Percentiles rank a stretch among this genome's conserved stretches.
These are phyloP conservation scores for Macrophomina pseudophaseolina DNA, from an alignment of 2,329 filamentous ascomycete species.

Conservation along the genomic window DNA sequence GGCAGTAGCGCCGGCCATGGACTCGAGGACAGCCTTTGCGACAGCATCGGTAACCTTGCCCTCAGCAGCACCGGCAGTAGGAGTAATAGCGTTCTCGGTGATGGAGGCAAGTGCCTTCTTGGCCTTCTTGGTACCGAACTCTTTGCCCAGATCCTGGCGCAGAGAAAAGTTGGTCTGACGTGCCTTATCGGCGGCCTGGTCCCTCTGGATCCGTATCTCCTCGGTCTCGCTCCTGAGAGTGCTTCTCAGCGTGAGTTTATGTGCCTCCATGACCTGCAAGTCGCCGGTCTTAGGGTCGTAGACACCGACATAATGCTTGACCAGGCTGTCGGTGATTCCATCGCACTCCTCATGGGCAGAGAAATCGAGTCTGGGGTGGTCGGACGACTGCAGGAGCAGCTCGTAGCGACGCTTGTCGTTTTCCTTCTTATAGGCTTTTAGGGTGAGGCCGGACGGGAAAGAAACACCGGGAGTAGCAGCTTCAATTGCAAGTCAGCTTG, in stretches of 20 bases:
- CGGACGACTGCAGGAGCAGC: conserved; percentile 64
- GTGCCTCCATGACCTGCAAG: conserved; percentile 59
- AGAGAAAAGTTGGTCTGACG: conserved; percentile 33
- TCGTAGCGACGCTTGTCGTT: conserved; percentile 47
- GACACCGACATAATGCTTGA: conserved; percentile 66
- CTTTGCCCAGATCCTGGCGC: conserved; percentile 65
- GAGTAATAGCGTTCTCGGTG: conserved; percentile 72
- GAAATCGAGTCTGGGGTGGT: conserved; percentile 66
- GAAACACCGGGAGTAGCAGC: conserved; percentile 51
- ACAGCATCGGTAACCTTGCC: conserved; percentile 36
- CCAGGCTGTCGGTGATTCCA: conserved; percentile 52
- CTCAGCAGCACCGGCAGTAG: conserved; percentile 34
- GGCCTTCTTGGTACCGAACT: conserved; percentile 85
- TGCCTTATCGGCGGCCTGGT: conserved; percentile 33
- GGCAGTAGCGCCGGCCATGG: conserved; percentile 65
- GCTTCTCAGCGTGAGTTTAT: conserved; percentile 61
- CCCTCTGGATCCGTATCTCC: conserved; percentile 44
- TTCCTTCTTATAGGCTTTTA: conserved; percentile 56
- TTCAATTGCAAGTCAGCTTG: conserved; percentile 30
- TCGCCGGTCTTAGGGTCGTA: conserved; percentile 60
- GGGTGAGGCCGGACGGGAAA: conserved; percentile 47
- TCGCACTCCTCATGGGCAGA: conserved; percentile 57
- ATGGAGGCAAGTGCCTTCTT: conserved; percentile 75
- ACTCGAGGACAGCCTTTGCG: conserved; percentile 60
- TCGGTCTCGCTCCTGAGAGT: conserved; percentile 51